Evolutionary conservation across 192 early-diverging fungal genomes (phyloP).

Genomic region (Rhizophagus sp.): DNA sequence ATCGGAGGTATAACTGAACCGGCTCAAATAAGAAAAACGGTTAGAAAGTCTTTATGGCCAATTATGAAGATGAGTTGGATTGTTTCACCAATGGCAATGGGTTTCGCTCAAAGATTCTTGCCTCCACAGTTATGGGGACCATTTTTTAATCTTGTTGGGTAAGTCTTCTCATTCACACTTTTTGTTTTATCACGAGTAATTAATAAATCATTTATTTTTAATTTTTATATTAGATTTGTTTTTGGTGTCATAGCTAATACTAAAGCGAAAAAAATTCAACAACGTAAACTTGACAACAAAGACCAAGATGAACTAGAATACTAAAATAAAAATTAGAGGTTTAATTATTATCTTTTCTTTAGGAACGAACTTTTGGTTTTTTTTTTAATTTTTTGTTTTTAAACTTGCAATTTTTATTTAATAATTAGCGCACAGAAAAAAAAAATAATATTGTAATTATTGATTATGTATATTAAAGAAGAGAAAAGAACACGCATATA

Average conservation of each 20-base stretch:
- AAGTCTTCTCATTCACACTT: not conserved
- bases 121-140: conserved; percentile 83
- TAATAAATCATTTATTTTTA: no score
- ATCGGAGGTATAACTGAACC: conserved; percentile 72
- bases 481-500: no score
- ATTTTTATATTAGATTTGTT: not conserved
- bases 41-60: conserved; percentile 61
- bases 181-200: not conserved
- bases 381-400: no score
- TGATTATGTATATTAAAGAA: no score
- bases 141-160: conserved; percentile 82
- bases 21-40: conserved; percentile 51
- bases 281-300: not conserved
- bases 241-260: conserved; percentile 18
- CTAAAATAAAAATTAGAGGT: no score
- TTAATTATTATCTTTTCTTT: no score
- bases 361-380: no score
- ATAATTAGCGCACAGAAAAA: no score
- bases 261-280: conserved; percentile 2
- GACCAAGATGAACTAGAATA: not conserved
- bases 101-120: conserved; percentile 76
- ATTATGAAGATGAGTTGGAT: conserved; percentile 87
- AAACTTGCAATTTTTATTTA: no score
- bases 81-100: conserved; percentile 77
- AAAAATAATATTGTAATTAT: no score